Conservation (phyloP, 257 asterid species). For the Penstemon barbatus region DNA sequence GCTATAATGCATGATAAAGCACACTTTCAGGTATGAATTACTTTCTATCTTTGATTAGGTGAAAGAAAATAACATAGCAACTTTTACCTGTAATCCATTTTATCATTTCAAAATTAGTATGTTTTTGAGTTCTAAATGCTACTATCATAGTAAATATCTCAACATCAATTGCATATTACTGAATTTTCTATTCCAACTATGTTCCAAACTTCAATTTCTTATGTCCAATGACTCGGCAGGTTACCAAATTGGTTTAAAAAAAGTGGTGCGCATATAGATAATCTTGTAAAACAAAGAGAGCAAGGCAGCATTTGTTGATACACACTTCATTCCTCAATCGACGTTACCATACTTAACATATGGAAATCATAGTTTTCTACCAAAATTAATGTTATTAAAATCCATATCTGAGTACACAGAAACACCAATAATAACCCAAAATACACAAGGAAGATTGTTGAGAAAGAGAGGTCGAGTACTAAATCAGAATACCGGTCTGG, state of each 20-base stretch:
- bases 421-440: neutral
- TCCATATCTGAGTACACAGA: neutral
- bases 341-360: neutral
- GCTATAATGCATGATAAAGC: too few relatives aligned
- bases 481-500: neutral
- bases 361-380: constrained; percentile 6
- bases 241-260: neutral
- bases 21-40: too few relatives aligned
- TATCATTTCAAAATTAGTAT: neutral
- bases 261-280: neutral
- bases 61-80: neutral
- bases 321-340: neutral
- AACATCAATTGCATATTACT: neutral
- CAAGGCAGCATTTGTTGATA: neutral
- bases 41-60: neutral
- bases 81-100: neutral
- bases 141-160: neutral
- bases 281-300: neutral
- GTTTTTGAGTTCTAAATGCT: neutral
- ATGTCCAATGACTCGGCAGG: neutral
- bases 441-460: neutral
- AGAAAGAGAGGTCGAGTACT: constrained; percentile 20
- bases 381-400: constrained; percentile 3
- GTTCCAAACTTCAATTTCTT: neutral
- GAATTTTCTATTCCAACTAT: neutral